Base-by-base conservation (phyloP, 495 filamentous ascomycete genomes). In the Trichocladium antarcticum region DNA sequence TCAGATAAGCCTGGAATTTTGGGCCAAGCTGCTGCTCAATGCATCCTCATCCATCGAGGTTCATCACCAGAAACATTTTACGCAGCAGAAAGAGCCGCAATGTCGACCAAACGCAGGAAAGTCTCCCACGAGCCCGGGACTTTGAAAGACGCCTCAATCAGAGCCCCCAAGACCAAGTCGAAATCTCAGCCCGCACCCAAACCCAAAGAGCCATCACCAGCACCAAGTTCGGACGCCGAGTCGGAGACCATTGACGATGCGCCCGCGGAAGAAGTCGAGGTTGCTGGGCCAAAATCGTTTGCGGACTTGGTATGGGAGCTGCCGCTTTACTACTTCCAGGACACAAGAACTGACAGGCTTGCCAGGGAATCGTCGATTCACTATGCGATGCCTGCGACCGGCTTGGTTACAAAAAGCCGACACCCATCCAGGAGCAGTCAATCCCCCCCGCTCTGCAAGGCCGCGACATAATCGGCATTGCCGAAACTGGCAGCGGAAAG, bases 401-500 rank as follows among this genome's bases (percentile, higher is more conserved):
- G 2, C 72, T 96, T 31, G 84, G 85, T 46, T 98, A 84, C 73
- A 93, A 86, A 57, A 65, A 75, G 8, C 88, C 92, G 0, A 92
- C 87, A 0, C 78, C 85, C 0, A 89, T 93, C 45, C 87, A 93
- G 64, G 43, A 63, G 14, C 68, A 87, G 61, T 70, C 84, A 1
- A 89, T 93, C 53, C 92, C 92, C 1, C 64, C 87, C 14, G 89
- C 90, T 34, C 73, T 97, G 9, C 68, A 82, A 53, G 82, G 83
- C 20, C 76, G 87, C 53, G 92, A 96, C 66, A 69, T 97, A 22
- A 95, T 98, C 54, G 92, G 88, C 29, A 74, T 96, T 19, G 89
- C 92, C 24, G 89, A 98, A 64, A 98, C 92, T 0, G 92, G 92
- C 55, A 84, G 78, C 61, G 92, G 92, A 63, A 98, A 98, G 67